Conservation (phyloP, 2,329 filamentous ascomycete genomes). For the Aureobasidium zeae region DNA sequence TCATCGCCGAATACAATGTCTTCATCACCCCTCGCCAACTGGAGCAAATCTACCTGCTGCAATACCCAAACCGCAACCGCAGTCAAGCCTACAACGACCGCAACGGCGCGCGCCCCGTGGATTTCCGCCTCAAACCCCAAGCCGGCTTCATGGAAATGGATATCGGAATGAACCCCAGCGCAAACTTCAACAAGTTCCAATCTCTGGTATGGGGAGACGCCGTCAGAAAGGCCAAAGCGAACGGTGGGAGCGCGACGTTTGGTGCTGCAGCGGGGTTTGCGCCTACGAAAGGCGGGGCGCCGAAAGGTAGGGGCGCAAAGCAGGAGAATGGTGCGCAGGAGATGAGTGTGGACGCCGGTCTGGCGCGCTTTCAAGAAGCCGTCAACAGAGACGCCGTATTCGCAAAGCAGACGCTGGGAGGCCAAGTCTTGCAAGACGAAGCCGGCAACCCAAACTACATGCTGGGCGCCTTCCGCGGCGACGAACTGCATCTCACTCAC, state of each 20-base stretch:
- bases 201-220: constrained; percentile 75
- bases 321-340: constrained; percentile 40
- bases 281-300: constrained; percentile 15
- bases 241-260: constrained; percentile 33
- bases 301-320: constrained; percentile 23
- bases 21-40: constrained; percentile 69
- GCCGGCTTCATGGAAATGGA: constrained; percentile 87
- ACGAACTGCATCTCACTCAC: constrained; percentile 77
- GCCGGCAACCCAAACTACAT: constrained; percentile 71
- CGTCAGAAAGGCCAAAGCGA: constrained; percentile 44
- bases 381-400: constrained; percentile 63
- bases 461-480: constrained; percentile 81
- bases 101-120: constrained; percentile 50
- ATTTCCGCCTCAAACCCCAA: constrained; percentile 71
- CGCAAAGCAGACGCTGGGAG: constrained; percentile 74
- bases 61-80: constrained; percentile 72
- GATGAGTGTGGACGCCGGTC: constrained; percentile 28
- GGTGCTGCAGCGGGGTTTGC: constrained; percentile 40
- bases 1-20: constrained; percentile 61
- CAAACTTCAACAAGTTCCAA: constrained; percentile 74
- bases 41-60: constrained; percentile 59
- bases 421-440: constrained; percentile 61
- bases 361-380: constrained; percentile 56
- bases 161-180: constrained; percentile 64
- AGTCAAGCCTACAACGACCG: constrained; percentile 53